Evolutionary conservation across 352 stramenopile species (phyloP).

Genomic region (Pythium biforme): DNA sequence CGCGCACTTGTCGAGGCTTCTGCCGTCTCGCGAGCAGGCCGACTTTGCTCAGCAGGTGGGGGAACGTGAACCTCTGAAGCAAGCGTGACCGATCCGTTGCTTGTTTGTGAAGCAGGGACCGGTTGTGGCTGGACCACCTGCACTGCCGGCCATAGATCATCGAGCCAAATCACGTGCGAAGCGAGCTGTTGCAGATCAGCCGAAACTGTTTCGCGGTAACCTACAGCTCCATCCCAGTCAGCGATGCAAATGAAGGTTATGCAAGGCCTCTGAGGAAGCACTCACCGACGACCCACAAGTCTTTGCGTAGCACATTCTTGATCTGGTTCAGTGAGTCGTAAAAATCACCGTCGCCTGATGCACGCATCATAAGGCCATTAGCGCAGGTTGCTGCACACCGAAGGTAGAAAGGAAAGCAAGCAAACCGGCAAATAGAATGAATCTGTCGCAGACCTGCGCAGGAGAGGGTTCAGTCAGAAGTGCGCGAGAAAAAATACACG

Average conservation of each 20-base stretch:
- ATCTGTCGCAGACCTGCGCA: conserved; percentile 69
- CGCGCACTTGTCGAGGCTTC: conserved; percentile 2
- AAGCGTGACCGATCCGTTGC: background rate
- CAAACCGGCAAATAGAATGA: conserved; percentile 80
- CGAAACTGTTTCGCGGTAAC: conserved; percentile 69
- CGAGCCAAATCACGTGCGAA: conserved; percentile 69
- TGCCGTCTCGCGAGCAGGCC: background rate
- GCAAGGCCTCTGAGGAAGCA: background rate
- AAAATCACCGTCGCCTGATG: conserved; percentile 78
- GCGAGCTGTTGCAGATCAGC: conserved; percentile 78
- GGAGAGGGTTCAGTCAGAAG: background rate
- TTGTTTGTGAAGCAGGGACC: background rate
- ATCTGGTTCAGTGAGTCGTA: conserved; percentile 84
- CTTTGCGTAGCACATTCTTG: conserved; percentile 79
- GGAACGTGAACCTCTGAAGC: background rate
- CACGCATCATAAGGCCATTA: conserved; percentile 1
- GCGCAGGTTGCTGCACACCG: background rate
- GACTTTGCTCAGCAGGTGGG: background rate
- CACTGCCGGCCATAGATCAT: conserved; percentile 53
- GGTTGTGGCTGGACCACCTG: background rate
- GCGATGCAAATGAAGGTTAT: background rate
- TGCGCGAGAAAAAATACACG: background rate
- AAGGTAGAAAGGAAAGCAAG: background rate
- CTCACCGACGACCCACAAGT: conserved; percentile 84
- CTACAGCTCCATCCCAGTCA: conserved; percentile 24